phyloP scores from a whole-genome alignment of 768 basidiomycete genomes.

The Hygrocybe punicea region DNA sequence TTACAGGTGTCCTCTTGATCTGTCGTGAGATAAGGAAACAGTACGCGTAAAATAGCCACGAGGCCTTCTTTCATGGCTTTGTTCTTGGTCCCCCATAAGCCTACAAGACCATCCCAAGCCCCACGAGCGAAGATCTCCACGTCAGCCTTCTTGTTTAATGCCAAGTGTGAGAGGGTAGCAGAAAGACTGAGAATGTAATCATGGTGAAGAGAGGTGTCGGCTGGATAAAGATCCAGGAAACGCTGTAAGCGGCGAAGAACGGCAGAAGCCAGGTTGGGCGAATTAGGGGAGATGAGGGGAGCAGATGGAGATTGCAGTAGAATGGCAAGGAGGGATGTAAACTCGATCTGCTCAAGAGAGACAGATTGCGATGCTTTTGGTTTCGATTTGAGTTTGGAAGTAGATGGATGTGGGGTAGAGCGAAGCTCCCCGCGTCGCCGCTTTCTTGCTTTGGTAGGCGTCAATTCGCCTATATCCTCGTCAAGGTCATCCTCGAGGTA shows the following conservation, averaged over 20 bases:
- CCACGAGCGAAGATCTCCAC: conserved; percentile 58
- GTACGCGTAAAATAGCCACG: conserved; percentile 62
- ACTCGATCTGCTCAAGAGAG: conserved; percentile 66
- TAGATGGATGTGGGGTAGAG: conserved; percentile 13
- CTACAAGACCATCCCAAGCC: conserved; percentile 62
- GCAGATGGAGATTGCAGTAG: conserved; percentile 56
- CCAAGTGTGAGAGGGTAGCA: conserved; percentile 66
- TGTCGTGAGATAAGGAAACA: conserved; percentile 68
- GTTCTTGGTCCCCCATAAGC: conserved; percentile 71
- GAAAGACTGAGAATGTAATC: conserved; percentile 70
- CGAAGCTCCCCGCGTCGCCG: conserved; percentile 30
- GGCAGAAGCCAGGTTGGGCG: conserved; percentile 42
- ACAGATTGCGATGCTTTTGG: conserved; percentile 22
- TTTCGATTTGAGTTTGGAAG: conserved; percentile 19
- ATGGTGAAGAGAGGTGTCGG: conserved; percentile 75
- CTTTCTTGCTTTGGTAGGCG: conserved; percentile 32
- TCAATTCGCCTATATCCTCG: conserved; percentile 27
- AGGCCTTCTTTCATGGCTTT: conserved; percentile 74
- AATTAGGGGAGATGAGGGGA: conserved; percentile 50
- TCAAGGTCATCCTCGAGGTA: conserved; percentile 16
- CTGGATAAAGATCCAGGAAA: conserved; percentile 64
- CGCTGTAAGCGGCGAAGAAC: conserved; percentile 50
- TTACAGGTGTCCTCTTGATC: conserved; percentile 21
- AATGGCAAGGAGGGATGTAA: conserved; percentile 58
- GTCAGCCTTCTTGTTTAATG: conserved; percentile 64